Evolutionary conservation across 305 asterid genomes (phyloP), one percentile per base, ranked within the genome.

Genomic region (Rubia tinctorum): DNA sequence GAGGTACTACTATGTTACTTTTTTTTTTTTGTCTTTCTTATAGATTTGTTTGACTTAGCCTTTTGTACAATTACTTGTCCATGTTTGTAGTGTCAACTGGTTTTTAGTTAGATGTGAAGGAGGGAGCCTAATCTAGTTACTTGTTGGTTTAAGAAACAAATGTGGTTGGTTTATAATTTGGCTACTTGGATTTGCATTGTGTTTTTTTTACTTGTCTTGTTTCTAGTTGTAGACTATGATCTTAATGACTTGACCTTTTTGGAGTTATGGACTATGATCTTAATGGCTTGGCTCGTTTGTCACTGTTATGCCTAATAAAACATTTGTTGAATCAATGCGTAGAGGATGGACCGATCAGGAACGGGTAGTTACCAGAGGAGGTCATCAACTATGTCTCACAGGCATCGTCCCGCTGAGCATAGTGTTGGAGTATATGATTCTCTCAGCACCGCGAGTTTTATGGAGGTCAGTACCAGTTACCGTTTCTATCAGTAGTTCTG

Each of bases 341-440:
- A 94, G 99, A 92, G 87, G 85, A 84, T 86, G 89, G 95, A 86
- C 75, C 86, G 91, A 58, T 90, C 93, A 23, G 90, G 87, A 39
- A 83, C 88, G 2, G 91, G 90, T 58, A 84, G 91, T 83, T 87
- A 75, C 58, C 90, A 78, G 61, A 84, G 88, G 77, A 82, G 87
- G 78, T 72, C 89, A 7, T 90, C 97, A 27, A 82, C 96, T 14
- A 84, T 87, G 67, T 86, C 93, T 60, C 96, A 84, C 73, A 87
- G 83, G 84, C 90, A 79, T 45, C 75, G 77, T 66, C 79, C 83
- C 13, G 71, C 82, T 55, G 85, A 87, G 43, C 86, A 81, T 65
- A 82, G 81, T 76, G 83, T 64, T 44, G 84, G 87, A 18, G 81
- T 71, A 73, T 61, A 76, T 80, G 97, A 92, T 82, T 85, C 96